Evolutionary conservation across 805 yeast genomes (phyloP), one percentile per base, ranked within the genome.

Genomic region (Candida sithepensis): DNA sequence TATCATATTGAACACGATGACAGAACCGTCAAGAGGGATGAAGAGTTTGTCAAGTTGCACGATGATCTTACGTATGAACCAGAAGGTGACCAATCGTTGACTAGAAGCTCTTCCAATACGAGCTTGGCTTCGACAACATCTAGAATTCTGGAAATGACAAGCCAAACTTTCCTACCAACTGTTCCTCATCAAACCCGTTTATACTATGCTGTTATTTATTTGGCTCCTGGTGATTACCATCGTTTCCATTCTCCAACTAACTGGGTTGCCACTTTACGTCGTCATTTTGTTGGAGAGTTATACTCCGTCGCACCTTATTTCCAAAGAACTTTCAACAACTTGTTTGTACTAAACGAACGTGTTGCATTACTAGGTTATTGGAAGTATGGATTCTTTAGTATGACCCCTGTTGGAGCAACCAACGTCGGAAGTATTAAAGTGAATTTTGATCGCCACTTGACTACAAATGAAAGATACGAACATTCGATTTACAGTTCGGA

Each of bases 381-480:
- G 99, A 88, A 86, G 63, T 78, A 94, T 64, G 99, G 99, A 0
- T 94, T 94, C 59, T 94, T 94, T 71, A 85, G 95, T 54, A 94
- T 94, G 99, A 92, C 96, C 0, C 97, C 99, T 0, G 99, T 94
- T 12, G 99, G 99, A 13, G 99, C 99, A 21, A 94, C 99, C 2
- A 94, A 94, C 68, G 99, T 94, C 26, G 99, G 99, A 5, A 85
- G 96, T 59, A 94, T 94, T 55, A 83, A 85, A 49, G 77, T 94
- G 55, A 89, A 91, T 63, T 94, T 94, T 60, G 99, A 94, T 68
- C 84, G 85, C 68, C 91, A 88, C 60, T 77, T 94, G 60, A 78
- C 84, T 34, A 94, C 99, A 13, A 94, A 94, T 65, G 83, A 81
- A 28, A 74, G 77, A 40, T 82, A 80, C 56, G 84, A 81, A 63